These are phyloP conservation scores for Carallia brachiata DNA, from an alignment of 345 rosid genomes.

Conservation along the genomic window DNA sequence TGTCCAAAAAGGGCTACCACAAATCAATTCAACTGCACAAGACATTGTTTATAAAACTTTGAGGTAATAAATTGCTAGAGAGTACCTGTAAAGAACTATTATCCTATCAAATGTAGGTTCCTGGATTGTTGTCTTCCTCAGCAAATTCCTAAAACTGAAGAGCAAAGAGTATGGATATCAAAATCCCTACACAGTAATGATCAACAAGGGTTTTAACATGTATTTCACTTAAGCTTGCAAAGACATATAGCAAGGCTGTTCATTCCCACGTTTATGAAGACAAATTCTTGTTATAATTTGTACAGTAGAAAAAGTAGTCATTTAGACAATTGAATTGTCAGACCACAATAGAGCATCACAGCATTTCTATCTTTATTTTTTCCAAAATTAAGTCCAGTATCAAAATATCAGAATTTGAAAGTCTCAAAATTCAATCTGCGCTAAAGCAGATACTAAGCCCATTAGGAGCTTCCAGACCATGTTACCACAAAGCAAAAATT, in stretches of 20 bases:
- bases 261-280: background rate
- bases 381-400: too few species aligned
- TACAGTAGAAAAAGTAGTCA: background rate
- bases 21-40: background rate
- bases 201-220: conserved; percentile 1
- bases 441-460: too few species aligned
- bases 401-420: too few species aligned
- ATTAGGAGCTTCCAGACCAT: too few species aligned
- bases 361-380: too few species aligned
- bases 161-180: conserved; percentile 17
- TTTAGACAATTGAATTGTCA: background rate
- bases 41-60: background rate
- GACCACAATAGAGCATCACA: too few species aligned
- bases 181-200: conserved; percentile 10
- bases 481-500: too few species aligned
- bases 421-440: too few species aligned
- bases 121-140: conserved; percentile 74
- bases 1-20: background rate
- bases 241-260: background rate
- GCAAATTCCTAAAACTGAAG: conserved; percentile 56
- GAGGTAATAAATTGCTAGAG: too few species aligned
- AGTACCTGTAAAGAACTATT: conserved; percentile 85
- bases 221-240: conserved; percentile 4
- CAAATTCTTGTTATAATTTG: background rate
- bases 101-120: conserved; percentile 96